A percentile compares a stretch with the other conserved stretches of the same genome.
phyloP scores from a whole-genome alignment of 768 basidiomycete genomes.

The Steccherinum ochraceum region DNA sequence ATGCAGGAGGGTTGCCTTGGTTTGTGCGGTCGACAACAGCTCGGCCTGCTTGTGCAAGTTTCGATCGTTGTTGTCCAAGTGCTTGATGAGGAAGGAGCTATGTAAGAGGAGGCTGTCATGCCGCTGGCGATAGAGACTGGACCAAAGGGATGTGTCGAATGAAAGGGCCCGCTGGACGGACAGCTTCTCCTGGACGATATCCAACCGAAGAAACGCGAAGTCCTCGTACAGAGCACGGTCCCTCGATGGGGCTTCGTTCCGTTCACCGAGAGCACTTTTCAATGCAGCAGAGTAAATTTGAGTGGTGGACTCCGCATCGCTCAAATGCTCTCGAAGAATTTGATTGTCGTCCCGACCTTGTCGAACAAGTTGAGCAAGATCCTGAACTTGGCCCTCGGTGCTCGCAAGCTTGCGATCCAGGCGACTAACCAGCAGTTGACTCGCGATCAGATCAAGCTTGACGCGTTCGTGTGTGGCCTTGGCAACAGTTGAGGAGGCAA shows the following conservation, averaged over 20 bases:
- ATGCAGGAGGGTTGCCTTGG: slow-evolving; percentile 36
- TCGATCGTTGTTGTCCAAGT: slow-evolving; percentile 9
- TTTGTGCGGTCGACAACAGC: slow-evolving; percentile 35
- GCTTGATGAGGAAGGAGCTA: slow-evolving; percentile 11
- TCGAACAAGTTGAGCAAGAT: slow-evolving; percentile 58
- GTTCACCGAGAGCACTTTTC: neutral
- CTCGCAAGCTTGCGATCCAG: slow-evolving; percentile 66
- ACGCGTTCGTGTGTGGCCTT: slow-evolving; percentile 14
- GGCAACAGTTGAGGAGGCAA: slow-evolving; percentile 23
- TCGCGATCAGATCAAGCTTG: slow-evolving; percentile 25
- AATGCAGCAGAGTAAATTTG: slow-evolving; percentile 8
- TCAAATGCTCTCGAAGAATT: slow-evolving; percentile 27
- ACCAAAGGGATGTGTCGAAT: slow-evolving; percentile 8
- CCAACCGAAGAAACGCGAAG: neutral
- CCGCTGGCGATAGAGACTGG: slow-evolving; percentile 11
- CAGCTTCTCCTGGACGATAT: slow-evolving; percentile 4
- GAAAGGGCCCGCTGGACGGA: slow-evolving; percentile 2
- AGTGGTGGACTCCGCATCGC: slow-evolving; percentile 16
- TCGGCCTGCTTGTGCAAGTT: slow-evolving; percentile 18
- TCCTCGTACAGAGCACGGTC: neutral
- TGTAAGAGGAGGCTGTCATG: slow-evolving; percentile 16
- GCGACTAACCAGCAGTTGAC: slow-evolving; percentile 43
- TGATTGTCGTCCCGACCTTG: slow-evolving; percentile 47
- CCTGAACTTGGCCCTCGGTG: slow-evolving; percentile 58
- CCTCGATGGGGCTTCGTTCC: neutral